phyloP scores from a whole-genome alignment of 345 rosid genomes.

The Heritiera littoralis region DNA sequence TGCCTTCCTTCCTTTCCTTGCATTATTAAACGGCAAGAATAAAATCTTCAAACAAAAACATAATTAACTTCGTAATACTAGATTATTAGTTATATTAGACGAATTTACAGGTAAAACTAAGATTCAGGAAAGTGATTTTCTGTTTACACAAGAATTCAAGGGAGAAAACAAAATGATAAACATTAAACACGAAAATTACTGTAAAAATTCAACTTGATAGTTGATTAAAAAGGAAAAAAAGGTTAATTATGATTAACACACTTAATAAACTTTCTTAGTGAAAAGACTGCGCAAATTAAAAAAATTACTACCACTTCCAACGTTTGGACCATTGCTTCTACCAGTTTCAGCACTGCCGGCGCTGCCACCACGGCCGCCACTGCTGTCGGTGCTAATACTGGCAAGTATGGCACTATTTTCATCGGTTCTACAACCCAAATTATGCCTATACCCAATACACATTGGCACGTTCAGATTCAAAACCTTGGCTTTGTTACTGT shows the following conservation, averaged over 20 bases:
- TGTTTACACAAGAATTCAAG: conserved; percentile 2
- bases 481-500: conserved; percentile 32
- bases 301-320: conserved; percentile 20
- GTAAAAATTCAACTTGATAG: not conserved
- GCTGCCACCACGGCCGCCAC: not conserved
- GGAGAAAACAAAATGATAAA: not conserved
- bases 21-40: too few species aligned
- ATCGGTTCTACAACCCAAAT: conserved; percentile 63
- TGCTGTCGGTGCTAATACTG: not conserved
- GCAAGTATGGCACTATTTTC: conserved; percentile 28
- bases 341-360: conserved; percentile 25
- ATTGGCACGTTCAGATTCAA: conserved; percentile 60
- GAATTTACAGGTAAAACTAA: not conserved
- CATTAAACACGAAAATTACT: not conserved
- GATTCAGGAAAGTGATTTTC: not conserved
- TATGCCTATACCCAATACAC: conserved; percentile 63
- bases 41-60: too few species aligned
- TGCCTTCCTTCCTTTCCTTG: too few species aligned
- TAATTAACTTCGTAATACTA: too few species aligned
- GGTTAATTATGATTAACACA: conserved; percentile 20
- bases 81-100: not conserved
- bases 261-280: conserved; percentile 61
- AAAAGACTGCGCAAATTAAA: conserved; percentile 74
- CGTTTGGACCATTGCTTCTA: not conserved
- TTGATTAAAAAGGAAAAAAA: not conserved